A percentile compares a stretch with the other conserved stretches of the same genome.
phyloP scores from a whole-genome alignment of 176 grass and related monocot genomes.

The Oryza brachyantha region DNA sequence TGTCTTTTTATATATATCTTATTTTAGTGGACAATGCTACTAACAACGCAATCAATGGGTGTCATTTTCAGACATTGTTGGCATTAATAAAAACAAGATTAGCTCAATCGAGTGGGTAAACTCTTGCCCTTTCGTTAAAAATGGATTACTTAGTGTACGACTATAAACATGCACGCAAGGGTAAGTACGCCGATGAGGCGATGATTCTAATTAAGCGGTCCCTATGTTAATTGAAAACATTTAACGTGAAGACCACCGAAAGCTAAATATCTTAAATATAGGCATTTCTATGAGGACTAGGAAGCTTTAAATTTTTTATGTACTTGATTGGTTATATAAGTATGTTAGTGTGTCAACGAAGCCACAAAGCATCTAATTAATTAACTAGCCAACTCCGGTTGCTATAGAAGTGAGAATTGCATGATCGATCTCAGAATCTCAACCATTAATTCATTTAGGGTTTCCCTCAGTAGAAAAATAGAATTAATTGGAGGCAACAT shows the following conservation, averaged over 20 bases:
- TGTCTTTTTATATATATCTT: not conserved
- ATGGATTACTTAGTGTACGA: not conserved
- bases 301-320: not conserved
- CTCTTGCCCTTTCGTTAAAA: not conserved
- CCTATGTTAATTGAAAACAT: constrained; percentile 20
- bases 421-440: not conserved
- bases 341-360: not conserved
- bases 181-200: not conserved
- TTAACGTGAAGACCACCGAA: constrained; percentile 20
- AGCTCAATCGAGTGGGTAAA: not conserved
- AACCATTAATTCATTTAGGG: not conserved
- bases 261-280: not conserved
- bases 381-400: not conserved
- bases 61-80: constrained; percentile 15
- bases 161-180: constrained; percentile 1
- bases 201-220: constrained; percentile 10
- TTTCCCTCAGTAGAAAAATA: not conserved
- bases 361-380: not conserved
- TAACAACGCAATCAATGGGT: not conserved
- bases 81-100: not conserved
- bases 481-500: not conserved
- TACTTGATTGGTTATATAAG: too few species aligned
- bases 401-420: not conserved
- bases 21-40: not conserved
- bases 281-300: not conserved